Evolutionary conservation across 2,329 filamentous ascomycete species (phyloP).

Genomic region (Talaromyces sp.): DNA sequence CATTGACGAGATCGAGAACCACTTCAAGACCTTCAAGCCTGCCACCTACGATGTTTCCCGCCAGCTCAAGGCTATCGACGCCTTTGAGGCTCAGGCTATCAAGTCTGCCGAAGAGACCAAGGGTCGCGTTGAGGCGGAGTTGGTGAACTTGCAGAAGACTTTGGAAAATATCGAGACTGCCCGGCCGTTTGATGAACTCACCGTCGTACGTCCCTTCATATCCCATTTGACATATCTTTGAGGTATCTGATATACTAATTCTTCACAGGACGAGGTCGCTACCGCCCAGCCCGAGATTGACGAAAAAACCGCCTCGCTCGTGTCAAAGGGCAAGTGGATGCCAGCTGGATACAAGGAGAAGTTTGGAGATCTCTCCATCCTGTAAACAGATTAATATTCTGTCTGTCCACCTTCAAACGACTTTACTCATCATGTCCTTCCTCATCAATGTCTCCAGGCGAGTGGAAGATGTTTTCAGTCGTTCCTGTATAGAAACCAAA

Average conservation of each 20-base stretch:
- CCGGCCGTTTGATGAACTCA: constrained; percentile 92
- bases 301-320: constrained; percentile 90
- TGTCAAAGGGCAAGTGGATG: constrained; percentile 97
- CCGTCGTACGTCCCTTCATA: constrained; percentile 69
- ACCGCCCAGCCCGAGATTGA: constrained; percentile 94
- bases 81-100: constrained; percentile 93
- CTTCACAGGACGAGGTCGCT: constrained; percentile 80
- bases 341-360: constrained; percentile 99
- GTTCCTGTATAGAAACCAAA: constrained; percentile 38
- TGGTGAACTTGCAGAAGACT: constrained; percentile 90
- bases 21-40: constrained; percentile 88
- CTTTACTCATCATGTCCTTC: background rate
- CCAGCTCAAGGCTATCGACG: constrained; percentile 97
- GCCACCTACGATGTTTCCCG: constrained; percentile 85
- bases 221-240: background rate
- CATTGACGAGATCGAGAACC: constrained; percentile 95
- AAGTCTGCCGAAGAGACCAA: constrained; percentile 98
- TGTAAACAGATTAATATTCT: constrained; percentile 57
- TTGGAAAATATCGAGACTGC: constrained; percentile 96
- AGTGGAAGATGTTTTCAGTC: constrained; percentile 23
- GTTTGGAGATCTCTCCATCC: constrained; percentile 93
- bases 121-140: constrained; percentile 89
- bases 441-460: background rate
- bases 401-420: background rate
- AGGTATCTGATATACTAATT: constrained; percentile 8